Percentiles rank a stretch among this genome's conserved stretches.
These are phyloP conservation scores for Cyclostephanos tholiformis DNA, from an alignment of 108 stramenopile species.

Conservation along the genomic window DNA sequence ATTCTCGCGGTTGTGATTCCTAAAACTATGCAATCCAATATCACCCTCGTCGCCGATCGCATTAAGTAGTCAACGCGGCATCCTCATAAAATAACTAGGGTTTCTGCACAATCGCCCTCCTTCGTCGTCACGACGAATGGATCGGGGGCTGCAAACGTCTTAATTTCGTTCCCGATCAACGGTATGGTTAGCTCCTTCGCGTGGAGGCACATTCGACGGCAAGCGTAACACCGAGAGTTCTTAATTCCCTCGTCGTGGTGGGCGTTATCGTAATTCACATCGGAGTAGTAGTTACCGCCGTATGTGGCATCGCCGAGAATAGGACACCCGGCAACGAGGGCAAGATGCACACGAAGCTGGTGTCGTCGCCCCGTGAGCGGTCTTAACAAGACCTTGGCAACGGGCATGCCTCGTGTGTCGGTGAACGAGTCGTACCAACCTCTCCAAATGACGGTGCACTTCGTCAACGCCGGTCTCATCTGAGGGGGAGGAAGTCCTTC, in stretches of 20 bases:
- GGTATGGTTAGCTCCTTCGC: constrained; percentile 60
- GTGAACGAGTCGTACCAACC: constrained; percentile 23
- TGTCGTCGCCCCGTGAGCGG: constrained; percentile 93
- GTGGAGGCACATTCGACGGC: constrained; percentile 85
- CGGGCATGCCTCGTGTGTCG: constrained; percentile 20
- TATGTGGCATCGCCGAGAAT: constrained; percentile 94
- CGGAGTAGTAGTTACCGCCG: constrained; percentile 19
- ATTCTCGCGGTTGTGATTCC: neutral
- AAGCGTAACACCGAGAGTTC: constrained; percentile 12
- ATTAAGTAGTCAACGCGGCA: too few species aligned
- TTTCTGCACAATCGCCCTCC: neutral
- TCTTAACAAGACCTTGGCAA: constrained; percentile 77
- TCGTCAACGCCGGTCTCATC: constrained; percentile 73
- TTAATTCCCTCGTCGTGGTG: too few species aligned
- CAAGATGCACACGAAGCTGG: constrained; percentile 90
- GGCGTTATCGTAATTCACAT: neutral
- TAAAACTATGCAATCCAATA: neutral
- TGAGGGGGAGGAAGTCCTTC: constrained; percentile 25
- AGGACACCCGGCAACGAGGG: constrained; percentile 75
- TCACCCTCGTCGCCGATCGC: neutral
- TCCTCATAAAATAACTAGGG: constrained; percentile 1
- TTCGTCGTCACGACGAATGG: constrained; percentile 44
- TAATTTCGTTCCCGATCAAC: constrained; percentile 27
- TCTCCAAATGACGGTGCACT: constrained; percentile 63
- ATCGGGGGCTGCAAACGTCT: constrained; percentile 54